Percentiles rank a stretch among this genome's conserved stretches.
These are phyloP conservation scores for Linnemannia zychae DNA, from an alignment of 192 early-diverging fungal species.

Conservation along the genomic window DNA sequence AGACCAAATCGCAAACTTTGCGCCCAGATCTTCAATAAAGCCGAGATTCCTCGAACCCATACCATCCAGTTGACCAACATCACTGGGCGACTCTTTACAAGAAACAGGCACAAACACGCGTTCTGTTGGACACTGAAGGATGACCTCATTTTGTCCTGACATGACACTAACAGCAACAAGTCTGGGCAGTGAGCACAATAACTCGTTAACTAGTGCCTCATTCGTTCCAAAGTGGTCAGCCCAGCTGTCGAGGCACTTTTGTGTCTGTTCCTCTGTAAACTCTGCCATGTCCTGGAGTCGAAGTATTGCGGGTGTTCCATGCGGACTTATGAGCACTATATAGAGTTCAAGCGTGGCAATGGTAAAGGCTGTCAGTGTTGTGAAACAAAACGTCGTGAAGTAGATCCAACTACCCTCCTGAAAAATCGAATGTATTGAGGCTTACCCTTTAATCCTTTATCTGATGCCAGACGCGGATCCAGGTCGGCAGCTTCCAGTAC, in stretches of 20 bases:
- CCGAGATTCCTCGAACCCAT: constrained; percentile 53
- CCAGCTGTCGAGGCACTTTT: constrained; percentile 39
- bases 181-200: constrained; percentile 18
- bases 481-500: constrained; percentile 27
- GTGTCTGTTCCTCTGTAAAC: constrained; percentile 41
- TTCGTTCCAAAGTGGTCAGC: constrained; percentile 39
- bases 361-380: background rate
- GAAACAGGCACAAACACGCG: constrained; percentile 49
- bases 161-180: constrained; percentile 39
- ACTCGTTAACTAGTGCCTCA: background rate
- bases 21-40: constrained; percentile 46
- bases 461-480: constrained; percentile 9
- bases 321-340: constrained; percentile 47
- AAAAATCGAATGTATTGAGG: background rate
- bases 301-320: constrained; percentile 44
- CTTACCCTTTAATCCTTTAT: constrained; percentile 33
- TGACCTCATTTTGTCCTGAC: constrained; percentile 24
- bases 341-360: background rate
- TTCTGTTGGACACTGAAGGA: constrained; percentile 46
- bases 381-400: background rate
- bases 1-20: constrained; percentile 49
- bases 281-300: constrained; percentile 11
- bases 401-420: too few species aligned
- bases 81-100: constrained; percentile 46
- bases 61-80: constrained; percentile 48